phyloP scores from a whole-genome alignment of 257 asterid genomes.

The Scutellaria barbata region DNA sequence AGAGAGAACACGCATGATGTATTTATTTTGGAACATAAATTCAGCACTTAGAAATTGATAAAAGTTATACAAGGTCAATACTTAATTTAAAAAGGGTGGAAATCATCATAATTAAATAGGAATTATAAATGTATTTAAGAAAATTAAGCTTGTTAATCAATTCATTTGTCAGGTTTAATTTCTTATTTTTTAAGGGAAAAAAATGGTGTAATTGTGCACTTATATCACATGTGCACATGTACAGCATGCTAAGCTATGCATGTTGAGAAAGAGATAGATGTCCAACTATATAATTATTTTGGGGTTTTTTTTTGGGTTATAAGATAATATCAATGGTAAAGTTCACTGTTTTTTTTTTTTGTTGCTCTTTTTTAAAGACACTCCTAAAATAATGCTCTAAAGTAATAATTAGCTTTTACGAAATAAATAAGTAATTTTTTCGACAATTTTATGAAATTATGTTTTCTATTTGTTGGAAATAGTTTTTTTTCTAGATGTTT shows the following conservation, averaged over 20 bases:
- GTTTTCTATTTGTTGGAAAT: no score
- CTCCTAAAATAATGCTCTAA: no score
- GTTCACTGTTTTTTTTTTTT: no score
- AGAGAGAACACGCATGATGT: neutral
- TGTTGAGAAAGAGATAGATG: no score
- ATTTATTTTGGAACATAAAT: neutral
- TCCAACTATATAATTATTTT: neutral
- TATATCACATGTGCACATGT: conserved; percentile 18
- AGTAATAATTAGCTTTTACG: no score
- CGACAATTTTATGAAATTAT: no score
- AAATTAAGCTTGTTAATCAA: neutral
- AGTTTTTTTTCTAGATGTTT: neutral
- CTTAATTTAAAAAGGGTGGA: neutral
- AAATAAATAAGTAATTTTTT: no score
- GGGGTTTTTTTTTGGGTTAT: neutral
- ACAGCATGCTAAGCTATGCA: neutral
- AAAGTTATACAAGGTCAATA: neutral
- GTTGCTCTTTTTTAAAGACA: no score
- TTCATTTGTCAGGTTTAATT: neutral
- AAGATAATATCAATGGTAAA: no score
- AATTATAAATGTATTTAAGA: neutral
- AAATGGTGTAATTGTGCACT: neutral
- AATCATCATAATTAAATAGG: neutral
- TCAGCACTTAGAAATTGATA: neutral
- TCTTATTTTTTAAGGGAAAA: neutral